These are phyloP conservation scores for Salix udensis DNA, from an alignment of 345 rosid species.

Conservation along the genomic window DNA sequence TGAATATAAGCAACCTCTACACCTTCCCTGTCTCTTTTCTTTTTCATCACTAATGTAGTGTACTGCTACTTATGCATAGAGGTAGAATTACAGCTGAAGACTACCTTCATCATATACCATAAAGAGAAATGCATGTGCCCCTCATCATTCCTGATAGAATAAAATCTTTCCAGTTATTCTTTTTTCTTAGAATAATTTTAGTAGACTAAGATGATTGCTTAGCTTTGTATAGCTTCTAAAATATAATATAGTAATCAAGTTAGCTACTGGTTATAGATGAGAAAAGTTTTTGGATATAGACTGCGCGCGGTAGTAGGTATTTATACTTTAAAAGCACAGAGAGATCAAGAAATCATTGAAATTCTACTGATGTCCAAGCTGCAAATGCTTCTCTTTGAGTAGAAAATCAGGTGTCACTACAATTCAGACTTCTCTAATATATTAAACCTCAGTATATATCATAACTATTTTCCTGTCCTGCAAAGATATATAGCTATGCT, in stretches of 20 bases:
- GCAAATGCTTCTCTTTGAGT: neutral
- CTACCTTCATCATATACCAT: slow-evolving; percentile 34
- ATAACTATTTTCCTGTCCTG: too few relatives aligned
- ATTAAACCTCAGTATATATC: neutral
- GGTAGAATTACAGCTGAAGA: slow-evolving; percentile 24
- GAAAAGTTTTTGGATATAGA: neutral
- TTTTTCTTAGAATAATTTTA: neutral
- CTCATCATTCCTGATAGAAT: slow-evolving; percentile 30
- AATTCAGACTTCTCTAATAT: neutral
- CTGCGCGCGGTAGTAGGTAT: neutral
- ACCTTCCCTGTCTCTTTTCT: neutral
- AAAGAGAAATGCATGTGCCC: slow-evolving; percentile 31
- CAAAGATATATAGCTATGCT: too few relatives aligned
- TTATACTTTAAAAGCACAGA: neutral
- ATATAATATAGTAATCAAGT: neutral
- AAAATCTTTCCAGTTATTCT: neutral
- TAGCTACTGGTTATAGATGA: neutral
- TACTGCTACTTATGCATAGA: neutral
- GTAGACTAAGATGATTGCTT: neutral
- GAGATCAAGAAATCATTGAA: neutral
- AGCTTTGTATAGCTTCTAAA: neutral
- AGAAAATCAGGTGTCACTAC: neutral
- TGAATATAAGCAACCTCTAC: slow-evolving; percentile 10
- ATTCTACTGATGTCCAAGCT: slow-evolving; percentile 4
- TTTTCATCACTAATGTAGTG: slow-evolving; percentile 6